Evolutionary conservation across 2,329 filamentous ascomycete species (phyloP), one percentile per base, ranked within the genome.

Genomic region (Claviceps sp.): DNA sequence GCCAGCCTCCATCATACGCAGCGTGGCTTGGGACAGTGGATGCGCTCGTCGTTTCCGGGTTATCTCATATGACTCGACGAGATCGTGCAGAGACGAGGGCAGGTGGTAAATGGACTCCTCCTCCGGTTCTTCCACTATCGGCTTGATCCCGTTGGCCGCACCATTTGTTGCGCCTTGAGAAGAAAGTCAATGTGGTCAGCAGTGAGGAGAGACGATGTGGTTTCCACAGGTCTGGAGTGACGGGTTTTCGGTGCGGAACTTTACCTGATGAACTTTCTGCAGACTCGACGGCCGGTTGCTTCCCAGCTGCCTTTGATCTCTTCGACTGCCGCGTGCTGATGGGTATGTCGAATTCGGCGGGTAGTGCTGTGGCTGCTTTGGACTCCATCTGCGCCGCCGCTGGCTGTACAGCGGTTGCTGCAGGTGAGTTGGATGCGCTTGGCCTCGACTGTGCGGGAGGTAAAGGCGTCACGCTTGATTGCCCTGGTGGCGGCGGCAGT

Each of bases 61-160:
- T 14, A 82, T 77, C 66, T 97, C 90, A 63, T 90, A 96, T 0
- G 90, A 89, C 54, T 95, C 88, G 17, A 97, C 80, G 38, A 98
- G 75, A 65, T 98, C 93, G 62, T 89, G 87, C 51, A 98, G 72
- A 34, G 87, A 89, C 6, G 89, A 81, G 4, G 93, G 93, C 40
- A 98, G 78, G 66, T 97, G 90, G 67, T 91, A 98, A 60, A 96
- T 85, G 13, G 87, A 93, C 68, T 96, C 87, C 55, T 88, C 84
- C 59, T 78, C 73, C 47, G 69, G 50, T 37, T 62, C 62, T 55
- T 74, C 69, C 30, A 68, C 64, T 48, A 65, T 64, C 6, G 68
- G 59, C 62, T 75, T 77, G 61, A 73, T 65, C 13, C 75, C 76
- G 57, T 81, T 81, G 13, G 71, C 60, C 45, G 69, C 61, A 48